phyloP scores from a whole-genome alignment of 2,329 filamentous ascomycete species.

The Botrytis elliptica region DNA sequence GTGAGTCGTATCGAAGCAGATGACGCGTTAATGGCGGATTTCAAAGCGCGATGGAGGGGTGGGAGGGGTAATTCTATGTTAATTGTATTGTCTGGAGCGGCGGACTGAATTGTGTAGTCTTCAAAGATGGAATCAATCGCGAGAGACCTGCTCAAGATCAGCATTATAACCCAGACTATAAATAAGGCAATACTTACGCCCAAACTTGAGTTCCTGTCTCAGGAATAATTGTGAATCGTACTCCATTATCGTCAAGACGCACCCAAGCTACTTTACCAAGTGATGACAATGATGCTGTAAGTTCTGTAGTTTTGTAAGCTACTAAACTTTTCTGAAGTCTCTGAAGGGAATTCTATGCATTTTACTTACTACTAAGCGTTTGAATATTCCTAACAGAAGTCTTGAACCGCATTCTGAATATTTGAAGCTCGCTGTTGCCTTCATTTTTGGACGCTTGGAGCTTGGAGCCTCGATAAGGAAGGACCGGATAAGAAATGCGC shows the following conservation, averaged over 20 bases:
- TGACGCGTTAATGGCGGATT: slow-evolving; percentile 77
- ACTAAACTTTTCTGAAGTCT: not conserved
- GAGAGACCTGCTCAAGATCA: slow-evolving; percentile 47
- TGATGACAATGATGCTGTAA: slow-evolving; percentile 62
- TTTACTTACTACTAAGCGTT: slow-evolving; percentile 59
- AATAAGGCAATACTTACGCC: slow-evolving; percentile 61
- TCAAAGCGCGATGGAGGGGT: slow-evolving; percentile 85
- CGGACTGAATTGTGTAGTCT: slow-evolving; percentile 80
- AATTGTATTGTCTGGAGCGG: slow-evolving; percentile 80
- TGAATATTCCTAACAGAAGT: slow-evolving; percentile 65
- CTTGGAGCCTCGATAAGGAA: slow-evolving; percentile 4
- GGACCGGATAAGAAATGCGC: not conserved
- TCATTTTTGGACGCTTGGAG: not conserved
- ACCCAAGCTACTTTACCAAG: slow-evolving; percentile 46
- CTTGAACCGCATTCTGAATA: slow-evolving; percentile 60
- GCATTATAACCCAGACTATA: slow-evolving; percentile 36
- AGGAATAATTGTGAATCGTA: slow-evolving; percentile 93
- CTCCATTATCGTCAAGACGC: slow-evolving; percentile 79
- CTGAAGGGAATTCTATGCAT: not conserved
- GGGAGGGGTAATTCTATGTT: slow-evolving; percentile 93
- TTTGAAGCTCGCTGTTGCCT: slow-evolving; percentile 2
- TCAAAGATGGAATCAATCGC: slow-evolving; percentile 83
- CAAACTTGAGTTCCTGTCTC: slow-evolving; percentile 95
- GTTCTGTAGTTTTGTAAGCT: slow-evolving; percentile 46
- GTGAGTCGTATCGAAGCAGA: slow-evolving; percentile 85